Conservation (phyloP, 805 yeast genomes). For the Yarrowia deformans region DNA sequence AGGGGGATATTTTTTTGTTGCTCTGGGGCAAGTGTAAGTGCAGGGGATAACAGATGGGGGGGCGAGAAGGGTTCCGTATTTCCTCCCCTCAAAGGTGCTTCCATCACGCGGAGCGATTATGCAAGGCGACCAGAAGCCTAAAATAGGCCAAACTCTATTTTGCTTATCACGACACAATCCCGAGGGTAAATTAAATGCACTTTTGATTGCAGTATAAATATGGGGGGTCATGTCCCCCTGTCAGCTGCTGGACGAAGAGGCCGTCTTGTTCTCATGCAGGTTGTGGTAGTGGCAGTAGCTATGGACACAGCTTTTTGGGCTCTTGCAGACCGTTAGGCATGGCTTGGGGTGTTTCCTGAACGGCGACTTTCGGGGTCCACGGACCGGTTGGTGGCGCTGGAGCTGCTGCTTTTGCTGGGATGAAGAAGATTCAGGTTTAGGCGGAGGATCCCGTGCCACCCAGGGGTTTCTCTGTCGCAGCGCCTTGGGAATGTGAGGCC, state of each 20-base stretch:
- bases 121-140: constrained; percentile 35
- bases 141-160: constrained; percentile 3
- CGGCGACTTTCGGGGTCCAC: not conserved
- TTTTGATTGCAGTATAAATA: constrained; percentile 22
- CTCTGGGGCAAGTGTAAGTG: no score
- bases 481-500: not conserved
- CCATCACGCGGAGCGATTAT: constrained; percentile 40
- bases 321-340: not conserved
- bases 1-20: no score
- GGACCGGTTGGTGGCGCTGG: not conserved
- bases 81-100: constrained; percentile 31
- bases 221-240: no score
- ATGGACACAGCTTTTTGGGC: not conserved
- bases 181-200: constrained; percentile 20
- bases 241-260: no score
- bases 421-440: not conserved
- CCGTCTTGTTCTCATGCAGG: not conserved
- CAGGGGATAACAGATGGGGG: not conserved
- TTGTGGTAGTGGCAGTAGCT: not conserved
- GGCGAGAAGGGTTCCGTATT: no score
- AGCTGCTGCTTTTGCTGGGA: no score
- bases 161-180: constrained; percentile 23
- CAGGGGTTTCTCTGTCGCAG: not conserved
- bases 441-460: not conserved
- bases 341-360: not conserved